Evolutionary conservation across 2,329 filamentous ascomycete genomes (phyloP).

Genomic region (Sclerotinia trifoliorum): DNA sequence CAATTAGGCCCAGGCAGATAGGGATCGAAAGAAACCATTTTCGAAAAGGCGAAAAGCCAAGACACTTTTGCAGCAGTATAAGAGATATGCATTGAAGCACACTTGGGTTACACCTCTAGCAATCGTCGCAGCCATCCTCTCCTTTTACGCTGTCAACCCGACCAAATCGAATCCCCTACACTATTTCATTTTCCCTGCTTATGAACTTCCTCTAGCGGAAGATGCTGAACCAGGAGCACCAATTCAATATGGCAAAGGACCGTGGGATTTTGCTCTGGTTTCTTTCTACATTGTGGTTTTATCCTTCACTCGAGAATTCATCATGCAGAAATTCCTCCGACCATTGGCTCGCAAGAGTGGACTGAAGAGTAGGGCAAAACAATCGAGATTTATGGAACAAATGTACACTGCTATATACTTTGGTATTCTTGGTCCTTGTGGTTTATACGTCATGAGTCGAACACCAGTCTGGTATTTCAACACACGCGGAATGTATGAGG

Average conservation of each 20-base stretch:
- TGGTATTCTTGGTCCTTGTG: constrained; percentile 74
- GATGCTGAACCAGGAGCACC: constrained; percentile 44
- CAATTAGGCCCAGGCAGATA: constrained; percentile 34
- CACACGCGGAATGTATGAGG: constrained; percentile 84
- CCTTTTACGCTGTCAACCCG: constrained; percentile 72
- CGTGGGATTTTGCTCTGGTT: constrained; percentile 81
- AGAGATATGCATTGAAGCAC: constrained; percentile 50
- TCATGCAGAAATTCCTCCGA: constrained; percentile 86
- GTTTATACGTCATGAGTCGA: constrained; percentile 84
- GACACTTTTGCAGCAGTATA: constrained; percentile 49
- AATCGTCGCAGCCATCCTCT: constrained; percentile 60
- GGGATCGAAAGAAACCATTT: constrained; percentile 39
- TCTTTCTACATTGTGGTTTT: constrained; percentile 85
- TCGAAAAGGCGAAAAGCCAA: constrained; percentile 40
- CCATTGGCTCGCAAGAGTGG: constrained; percentile 70
- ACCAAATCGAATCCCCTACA: constrained; percentile 74
- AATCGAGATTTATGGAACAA: constrained; percentile 92
- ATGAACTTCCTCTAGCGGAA: constrained; percentile 61
- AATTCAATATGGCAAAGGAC: constrained; percentile 81
- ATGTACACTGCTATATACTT: constrained; percentile 93
- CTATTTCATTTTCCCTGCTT: constrained; percentile 85
- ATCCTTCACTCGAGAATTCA: constrained; percentile 89
- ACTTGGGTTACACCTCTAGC: constrained; percentile 66
- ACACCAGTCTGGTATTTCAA: constrained; percentile 96
- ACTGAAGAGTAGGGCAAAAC: constrained; percentile 72